Evolutionary conservation across 2,329 filamentous ascomycete species (phyloP).

Genomic region (Sarocladium brachiariae): DNA sequence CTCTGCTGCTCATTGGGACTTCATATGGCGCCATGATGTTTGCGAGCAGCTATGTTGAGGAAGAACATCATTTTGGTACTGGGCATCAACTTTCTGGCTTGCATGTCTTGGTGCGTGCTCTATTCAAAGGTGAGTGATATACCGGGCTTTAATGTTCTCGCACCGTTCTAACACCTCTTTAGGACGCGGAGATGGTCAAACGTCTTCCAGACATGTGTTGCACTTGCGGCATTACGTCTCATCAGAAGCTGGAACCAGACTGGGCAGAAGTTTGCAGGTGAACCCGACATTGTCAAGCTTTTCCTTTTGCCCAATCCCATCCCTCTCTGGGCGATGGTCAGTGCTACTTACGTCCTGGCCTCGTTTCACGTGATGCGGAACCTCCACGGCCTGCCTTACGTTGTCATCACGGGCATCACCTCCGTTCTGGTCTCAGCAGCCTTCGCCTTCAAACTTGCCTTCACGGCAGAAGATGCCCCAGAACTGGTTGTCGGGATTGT

Average conservation of each 20-base stretch:
- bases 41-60: conserved; percentile 93
- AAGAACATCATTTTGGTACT: conserved; percentile 99
- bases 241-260: conserved; percentile 89
- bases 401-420: conserved; percentile 33
- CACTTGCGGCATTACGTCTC: conserved; percentile 59
- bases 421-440: conserved; percentile 44
- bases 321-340: conserved; percentile 68
- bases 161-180: conserved; percentile 11
- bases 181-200: conserved; percentile 22
- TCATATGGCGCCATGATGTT: conserved; percentile 89
- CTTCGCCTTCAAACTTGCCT: conserved; percentile 81
- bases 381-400: conserved; percentile 34
- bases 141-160: neutral
- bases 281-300: conserved; percentile 72
- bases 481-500: conserved; percentile 59
- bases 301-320: conserved; percentile 58
- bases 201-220: conserved; percentile 28
- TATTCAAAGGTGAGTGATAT: conserved; percentile 26
- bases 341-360: conserved; percentile 60
- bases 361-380: conserved; percentile 36
- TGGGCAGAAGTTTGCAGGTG: conserved; percentile 91
- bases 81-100: conserved; percentile 68
- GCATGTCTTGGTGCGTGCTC: conserved; percentile 43
- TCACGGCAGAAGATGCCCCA: conserved; percentile 80
- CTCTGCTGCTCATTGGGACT: conserved; percentile 45